These are phyloP conservation scores for Globisporangium cylindrosporum DNA, from an alignment of 352 stramenopile genomes.

Conservation along the genomic window DNA sequence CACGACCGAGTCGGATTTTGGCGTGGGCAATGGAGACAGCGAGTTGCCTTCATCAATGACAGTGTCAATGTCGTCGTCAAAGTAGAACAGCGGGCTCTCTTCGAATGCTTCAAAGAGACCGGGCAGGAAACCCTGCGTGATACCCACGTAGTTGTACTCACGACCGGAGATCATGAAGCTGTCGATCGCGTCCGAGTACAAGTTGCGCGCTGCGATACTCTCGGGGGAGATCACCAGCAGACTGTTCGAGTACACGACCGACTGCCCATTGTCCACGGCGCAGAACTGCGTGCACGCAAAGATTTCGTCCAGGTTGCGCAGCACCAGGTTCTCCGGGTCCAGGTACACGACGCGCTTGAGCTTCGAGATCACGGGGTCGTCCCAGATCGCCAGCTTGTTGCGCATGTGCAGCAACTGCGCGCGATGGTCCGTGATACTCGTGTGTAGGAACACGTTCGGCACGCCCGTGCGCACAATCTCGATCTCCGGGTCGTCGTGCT, in stretches of 20 bases:
- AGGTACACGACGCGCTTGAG: slow-evolving; percentile 75
- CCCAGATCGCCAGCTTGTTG: slow-evolving; percentile 82
- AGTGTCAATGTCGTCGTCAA: slow-evolving; percentile 40
- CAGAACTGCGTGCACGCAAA: slow-evolving; percentile 79
- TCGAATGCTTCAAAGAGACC: slow-evolving; percentile 82
- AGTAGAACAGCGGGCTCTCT: slow-evolving; percentile 72
- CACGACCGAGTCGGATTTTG: slow-evolving; percentile 48
- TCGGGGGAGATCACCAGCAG: slow-evolving; percentile 74
- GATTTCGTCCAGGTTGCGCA: slow-evolving; percentile 82
- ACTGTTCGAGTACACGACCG: slow-evolving; percentile 80
- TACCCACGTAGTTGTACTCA: slow-evolving; percentile 81
- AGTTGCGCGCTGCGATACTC: slow-evolving; percentile 59
- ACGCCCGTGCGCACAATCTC: slow-evolving; percentile 65
- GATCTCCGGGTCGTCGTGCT: slow-evolving; percentile 52
- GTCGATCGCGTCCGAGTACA: slow-evolving; percentile 83
- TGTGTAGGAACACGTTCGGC: slow-evolving; percentile 67
- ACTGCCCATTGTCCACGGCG: slow-evolving; percentile 79
- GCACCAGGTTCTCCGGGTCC: slow-evolving; percentile 75
- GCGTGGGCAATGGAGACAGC: slow-evolving; percentile 17
- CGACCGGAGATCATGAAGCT: slow-evolving; percentile 81
- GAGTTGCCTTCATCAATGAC: slow-evolving; percentile 27
- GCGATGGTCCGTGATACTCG: slow-evolving; percentile 53
- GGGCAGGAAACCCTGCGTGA: slow-evolving; percentile 76
- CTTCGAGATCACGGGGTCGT: slow-evolving; percentile 58
- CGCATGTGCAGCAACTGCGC: slow-evolving; percentile 80